phyloP scores from a whole-genome alignment of 257 asterid genomes.

The Solanum sparsipilum region DNA sequence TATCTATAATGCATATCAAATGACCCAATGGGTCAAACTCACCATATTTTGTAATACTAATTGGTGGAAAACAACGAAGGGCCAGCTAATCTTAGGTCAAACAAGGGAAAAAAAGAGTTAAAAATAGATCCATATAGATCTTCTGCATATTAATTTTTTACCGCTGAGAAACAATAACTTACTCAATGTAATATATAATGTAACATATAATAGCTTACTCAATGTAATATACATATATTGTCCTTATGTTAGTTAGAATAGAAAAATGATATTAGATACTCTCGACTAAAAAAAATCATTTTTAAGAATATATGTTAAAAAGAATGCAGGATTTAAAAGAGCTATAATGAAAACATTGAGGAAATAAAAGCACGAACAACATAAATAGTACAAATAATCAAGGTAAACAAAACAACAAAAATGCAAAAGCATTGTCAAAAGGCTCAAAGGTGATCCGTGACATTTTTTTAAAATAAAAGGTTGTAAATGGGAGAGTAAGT shows the following conservation, averaged over 20 bases:
- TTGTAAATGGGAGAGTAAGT: background rate
- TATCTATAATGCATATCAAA: background rate
- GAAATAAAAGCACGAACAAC: background rate
- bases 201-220: too few species aligned
- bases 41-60: background rate
- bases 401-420: background rate
- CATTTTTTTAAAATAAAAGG: background rate
- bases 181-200: too few species aligned
- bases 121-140: background rate
- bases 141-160: background rate
- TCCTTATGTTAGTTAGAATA: too few species aligned
- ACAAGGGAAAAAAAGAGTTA: background rate
- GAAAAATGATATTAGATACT: too few species aligned
- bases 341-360: too few species aligned
- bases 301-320: too few species aligned
- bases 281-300: background rate
- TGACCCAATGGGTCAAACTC: background rate
- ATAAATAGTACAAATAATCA: too few species aligned
- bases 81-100: background rate
- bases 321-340: too few species aligned
- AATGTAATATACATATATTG: too few species aligned
- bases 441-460: background rate
- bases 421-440: background rate
- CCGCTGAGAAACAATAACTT: fast-evolving
- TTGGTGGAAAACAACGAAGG: background rate